A percentile compares a stretch with the other conserved stretches of the same genome.
phyloP scores from a whole-genome alignment of 495 filamentous ascomycete species.

The Tirmania nivea region DNA sequence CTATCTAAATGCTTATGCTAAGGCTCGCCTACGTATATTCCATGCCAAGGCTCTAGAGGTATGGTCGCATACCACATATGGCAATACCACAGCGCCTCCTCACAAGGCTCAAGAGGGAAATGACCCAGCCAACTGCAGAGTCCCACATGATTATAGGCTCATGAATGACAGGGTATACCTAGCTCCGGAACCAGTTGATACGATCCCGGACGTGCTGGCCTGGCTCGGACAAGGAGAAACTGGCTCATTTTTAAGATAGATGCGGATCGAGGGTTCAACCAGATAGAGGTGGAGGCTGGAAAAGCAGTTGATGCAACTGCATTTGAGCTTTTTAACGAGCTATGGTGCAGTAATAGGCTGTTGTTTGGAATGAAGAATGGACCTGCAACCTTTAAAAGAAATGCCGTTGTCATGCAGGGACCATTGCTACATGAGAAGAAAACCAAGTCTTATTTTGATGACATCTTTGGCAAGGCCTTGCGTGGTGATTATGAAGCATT shows the following conservation, averaged over 20 bases:
- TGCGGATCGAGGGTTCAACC: neutral
- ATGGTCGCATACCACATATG: no score
- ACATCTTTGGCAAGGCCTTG: neutral
- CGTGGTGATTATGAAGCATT: neutral
- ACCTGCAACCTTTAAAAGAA: neutral
- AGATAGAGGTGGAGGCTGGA: no score
- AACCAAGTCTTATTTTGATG: neutral
- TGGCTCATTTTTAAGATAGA: neutral
- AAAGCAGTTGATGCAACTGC: neutral
- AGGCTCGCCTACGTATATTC: no score
- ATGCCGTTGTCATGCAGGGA: neutral
- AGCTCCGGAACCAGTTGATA: neutral
- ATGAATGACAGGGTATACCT: neutral
- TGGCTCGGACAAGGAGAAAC: neutral
- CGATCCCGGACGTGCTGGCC: neutral
- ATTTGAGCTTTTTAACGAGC: neutral
- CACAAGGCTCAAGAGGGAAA: no score
- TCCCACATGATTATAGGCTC: neutral
- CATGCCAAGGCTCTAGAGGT: no score
- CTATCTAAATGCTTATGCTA: neutral
- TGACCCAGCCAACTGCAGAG: neutral
- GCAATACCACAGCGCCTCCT: no score
- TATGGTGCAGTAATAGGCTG: neutral
- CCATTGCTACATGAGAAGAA: neutral
- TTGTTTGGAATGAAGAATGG: neutral